Evolutionary conservation across 1,284 basidiomycete genomes (phyloP).

Genomic region (Cutaneotrichosporon curvatum): DNA sequence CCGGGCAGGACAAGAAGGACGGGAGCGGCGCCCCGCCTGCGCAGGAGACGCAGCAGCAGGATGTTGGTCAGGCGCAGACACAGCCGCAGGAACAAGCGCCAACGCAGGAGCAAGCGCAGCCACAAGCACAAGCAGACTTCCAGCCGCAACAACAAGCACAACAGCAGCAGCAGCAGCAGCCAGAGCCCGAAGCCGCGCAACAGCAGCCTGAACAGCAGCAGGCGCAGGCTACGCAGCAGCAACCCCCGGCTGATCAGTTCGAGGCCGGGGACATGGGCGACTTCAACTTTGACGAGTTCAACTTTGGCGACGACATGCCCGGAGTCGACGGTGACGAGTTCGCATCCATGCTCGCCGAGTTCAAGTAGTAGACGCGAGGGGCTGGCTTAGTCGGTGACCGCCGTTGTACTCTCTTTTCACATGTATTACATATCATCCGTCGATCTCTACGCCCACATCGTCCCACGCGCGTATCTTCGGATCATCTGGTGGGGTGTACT

Average conservation of each 20-base stretch:
- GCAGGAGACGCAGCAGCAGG: background rate
- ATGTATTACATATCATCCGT: too few relatives aligned
- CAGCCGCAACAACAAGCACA: slow-evolving; percentile 1
- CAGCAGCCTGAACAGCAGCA: too few relatives aligned
- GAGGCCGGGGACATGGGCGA: slow-evolving; percentile 14
- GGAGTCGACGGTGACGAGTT: slow-evolving; percentile 32
- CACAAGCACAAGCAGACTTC: background rate
- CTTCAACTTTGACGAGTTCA: slow-evolving; percentile 35
- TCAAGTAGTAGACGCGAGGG: slow-evolving; percentile 23
- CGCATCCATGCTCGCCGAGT: slow-evolving; percentile 30
- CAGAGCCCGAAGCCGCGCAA: background rate
- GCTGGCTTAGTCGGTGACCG: too few relatives aligned
- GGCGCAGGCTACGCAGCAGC: background rate
- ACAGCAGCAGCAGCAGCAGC: background rate
- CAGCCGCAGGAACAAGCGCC: background rate
- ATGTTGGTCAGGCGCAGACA: background rate
- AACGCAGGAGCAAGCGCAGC: slow-evolving; percentile 5
- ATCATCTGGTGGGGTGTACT: slow-evolving; percentile 29
- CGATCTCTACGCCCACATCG: slow-evolving; percentile 22
- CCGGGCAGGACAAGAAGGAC: background rate
- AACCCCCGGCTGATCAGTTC: background rate
- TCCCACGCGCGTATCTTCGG: slow-evolving; percentile 34
- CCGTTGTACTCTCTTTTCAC: background rate
- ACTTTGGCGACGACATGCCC: slow-evolving; percentile 28
- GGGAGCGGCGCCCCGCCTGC: background rate